A percentile compares a stretch with the other conserved stretches of the same genome.
Conservation (phyloP, 805 yeast species). For the Trichomonascus vanleenenianus region DNA sequence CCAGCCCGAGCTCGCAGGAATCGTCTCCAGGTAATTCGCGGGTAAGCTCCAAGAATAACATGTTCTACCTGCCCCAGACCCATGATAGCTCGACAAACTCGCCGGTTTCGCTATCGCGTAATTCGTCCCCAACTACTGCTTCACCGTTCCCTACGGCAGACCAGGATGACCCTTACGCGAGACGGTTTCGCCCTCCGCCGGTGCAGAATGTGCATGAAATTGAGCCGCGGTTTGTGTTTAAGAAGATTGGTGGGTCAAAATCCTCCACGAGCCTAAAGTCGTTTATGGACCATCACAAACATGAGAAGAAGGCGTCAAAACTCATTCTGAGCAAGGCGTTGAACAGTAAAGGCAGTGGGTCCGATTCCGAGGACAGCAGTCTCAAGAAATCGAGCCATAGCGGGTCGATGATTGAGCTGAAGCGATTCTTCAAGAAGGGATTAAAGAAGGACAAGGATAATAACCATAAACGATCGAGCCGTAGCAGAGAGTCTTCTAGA, state of each 20-base stretch:
- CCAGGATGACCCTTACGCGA: slow-evolving; percentile 29
- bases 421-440: slow-evolving; percentile 35
- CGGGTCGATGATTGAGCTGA: slow-evolving; percentile 32
- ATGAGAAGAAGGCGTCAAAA: not conserved
- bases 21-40: not conserved
- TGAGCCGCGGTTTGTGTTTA: slow-evolving; percentile 30
- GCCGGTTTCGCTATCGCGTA: slow-evolving; percentile 4
- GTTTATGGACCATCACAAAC: slow-evolving; percentile 1
- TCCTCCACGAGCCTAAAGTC: slow-evolving; percentile 9
- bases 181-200: slow-evolving; percentile 24
- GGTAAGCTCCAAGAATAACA: not conserved
- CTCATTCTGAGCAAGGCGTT: not conserved
- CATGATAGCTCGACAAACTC: not conserved
- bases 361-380: not conserved
- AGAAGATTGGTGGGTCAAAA: slow-evolving; percentile 6
- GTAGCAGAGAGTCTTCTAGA: slow-evolving; percentile 2
- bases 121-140: slow-evolving; percentile 14
- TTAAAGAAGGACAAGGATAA: slow-evolving; percentile 13
- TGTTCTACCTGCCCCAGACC: slow-evolving; percentile 2
- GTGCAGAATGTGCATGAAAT: slow-evolving; percentile 21
- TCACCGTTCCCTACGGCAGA: slow-evolving; percentile 17
- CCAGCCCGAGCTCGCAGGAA: not conserved
- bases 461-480: slow-evolving; percentile 4
- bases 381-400: slow-evolving; percentile 14
- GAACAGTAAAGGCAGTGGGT: not conserved